phyloP scores from a whole-genome alignment of 257 asterid genomes.

The Primulina huaijiensis region DNA sequence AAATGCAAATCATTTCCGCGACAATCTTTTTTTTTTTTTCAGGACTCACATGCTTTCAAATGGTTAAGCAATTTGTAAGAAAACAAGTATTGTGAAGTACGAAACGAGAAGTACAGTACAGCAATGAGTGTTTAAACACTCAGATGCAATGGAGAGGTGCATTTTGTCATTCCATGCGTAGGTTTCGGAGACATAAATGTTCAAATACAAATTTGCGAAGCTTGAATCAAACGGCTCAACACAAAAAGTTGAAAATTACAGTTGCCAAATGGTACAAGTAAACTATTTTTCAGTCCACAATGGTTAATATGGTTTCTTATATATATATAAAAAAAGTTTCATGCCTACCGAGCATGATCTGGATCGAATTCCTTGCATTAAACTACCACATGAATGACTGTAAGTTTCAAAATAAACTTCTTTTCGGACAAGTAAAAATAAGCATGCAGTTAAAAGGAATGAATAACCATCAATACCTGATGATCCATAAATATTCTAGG shows the following conservation, averaged over 20 bases:
- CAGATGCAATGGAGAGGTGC: neutral
- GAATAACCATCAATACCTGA: conserved; percentile 49
- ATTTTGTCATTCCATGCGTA: neutral
- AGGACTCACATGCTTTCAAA: neutral
- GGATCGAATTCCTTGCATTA: neutral
- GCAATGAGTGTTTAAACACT: neutral
- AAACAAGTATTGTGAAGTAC: neutral
- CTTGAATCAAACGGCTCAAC: too few species aligned
- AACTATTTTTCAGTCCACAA: neutral
- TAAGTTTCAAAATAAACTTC: neutral
- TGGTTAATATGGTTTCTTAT: neutral
- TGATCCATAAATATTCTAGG: conserved; percentile 95
- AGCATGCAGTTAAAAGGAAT: neutral
- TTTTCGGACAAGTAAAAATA: conserved; percentile 9
- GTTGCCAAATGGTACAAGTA: neutral
- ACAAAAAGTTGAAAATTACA: neutral
- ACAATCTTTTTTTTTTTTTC: neutral
- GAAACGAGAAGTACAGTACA: neutral
- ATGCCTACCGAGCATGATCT: neutral
- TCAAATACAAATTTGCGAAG: neutral
- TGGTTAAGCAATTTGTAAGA: neutral
- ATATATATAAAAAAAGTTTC: neutral
- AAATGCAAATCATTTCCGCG: neutral
- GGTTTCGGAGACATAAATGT: neutral
- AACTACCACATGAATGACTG: neutral